Base-by-base conservation (phyloP, 768 basidiomycete genomes). In the Agaricus bisporus region DNA sequence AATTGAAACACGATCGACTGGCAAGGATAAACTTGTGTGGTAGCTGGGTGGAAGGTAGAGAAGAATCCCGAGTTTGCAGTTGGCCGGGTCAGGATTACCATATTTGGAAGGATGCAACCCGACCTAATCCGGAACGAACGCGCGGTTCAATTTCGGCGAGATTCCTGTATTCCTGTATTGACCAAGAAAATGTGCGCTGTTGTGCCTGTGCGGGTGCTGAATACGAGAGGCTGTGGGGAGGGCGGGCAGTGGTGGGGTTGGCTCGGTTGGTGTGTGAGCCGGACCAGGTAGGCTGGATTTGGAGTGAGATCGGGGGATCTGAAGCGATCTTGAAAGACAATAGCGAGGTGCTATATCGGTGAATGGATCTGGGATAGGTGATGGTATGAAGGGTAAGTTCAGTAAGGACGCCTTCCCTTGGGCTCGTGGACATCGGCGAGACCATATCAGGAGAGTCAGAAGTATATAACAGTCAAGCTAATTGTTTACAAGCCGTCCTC, bases 401-500 rank as follows among this genome's bases (percentile, higher is more conserved):
- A 48, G 52, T 60, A 63, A 61, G 61, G 63, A 60, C 62, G 45
- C 11, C 37, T 18, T 42, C 45, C 45, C 49, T 58, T 51, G 67
- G 64, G 60, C 69, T 68, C 68, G 68, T 69, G 71, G 60, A 55
- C 63, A 64, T 68, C 62, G 63, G 61, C 71, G 66, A 70, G 69
- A 59, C 68, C 68, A 72, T 70, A 71, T 64, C 58, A 61, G 58
- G 58, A 26, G 54, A 58, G 61, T 59, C 55, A 61, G 56, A 64
- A 68, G 71, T 80, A 80, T 81, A 82, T 77, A 81, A 73, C 72
- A 64, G 66, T 70, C 70, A 64, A 63, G 63, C 60, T 67, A 73
- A 81, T 81, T 82, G 80, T 82, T 68, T 64, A 71, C 60, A 68
- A 70, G 73, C 77, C 71, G 79, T 78, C 77, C 78, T 79, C 80